Evolutionary conservation across 73 alveolate species (phyloP).

Genomic region (Stentor coeruleus): DNA sequence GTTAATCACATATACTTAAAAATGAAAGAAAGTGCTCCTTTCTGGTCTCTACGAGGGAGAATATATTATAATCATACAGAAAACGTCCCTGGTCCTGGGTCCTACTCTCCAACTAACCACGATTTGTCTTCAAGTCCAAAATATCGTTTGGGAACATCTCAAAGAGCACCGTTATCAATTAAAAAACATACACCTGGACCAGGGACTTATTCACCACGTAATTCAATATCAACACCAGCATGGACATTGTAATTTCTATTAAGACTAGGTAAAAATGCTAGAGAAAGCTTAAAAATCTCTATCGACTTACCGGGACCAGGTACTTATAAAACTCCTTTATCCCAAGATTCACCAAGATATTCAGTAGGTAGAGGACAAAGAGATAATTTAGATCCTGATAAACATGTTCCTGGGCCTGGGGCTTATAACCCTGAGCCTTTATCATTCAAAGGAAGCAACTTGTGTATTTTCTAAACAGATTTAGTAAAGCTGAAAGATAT

Average conservation of each 20-base stretch:
- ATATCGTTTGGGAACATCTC: neutral
- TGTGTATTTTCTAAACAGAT: neutral
- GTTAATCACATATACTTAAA: no score
- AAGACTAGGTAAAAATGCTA: neutral
- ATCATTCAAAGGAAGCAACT: no score
- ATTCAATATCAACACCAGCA: neutral
- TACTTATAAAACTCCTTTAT: no score
- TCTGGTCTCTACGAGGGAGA: neutral
- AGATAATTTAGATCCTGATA: no score
- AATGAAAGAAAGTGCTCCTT: neutral
- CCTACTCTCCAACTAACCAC: neutral
- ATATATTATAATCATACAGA: neutral
- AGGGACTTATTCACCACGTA: neutral
- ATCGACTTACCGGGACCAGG: no score
- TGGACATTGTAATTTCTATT: neutral
- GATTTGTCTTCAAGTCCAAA: neutral
- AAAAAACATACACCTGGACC: slow-evolving; percentile 11
- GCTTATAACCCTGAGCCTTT: no score
- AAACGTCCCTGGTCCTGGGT: neutral
- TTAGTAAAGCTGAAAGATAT: no score
- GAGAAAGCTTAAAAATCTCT: no score
- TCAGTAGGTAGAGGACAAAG: no score
- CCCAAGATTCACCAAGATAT: no score
- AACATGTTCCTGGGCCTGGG: neutral
- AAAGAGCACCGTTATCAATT: neutral